Evolutionary conservation across 306 rosid species (phyloP).

Genomic region (Castanea crenata): DNA sequence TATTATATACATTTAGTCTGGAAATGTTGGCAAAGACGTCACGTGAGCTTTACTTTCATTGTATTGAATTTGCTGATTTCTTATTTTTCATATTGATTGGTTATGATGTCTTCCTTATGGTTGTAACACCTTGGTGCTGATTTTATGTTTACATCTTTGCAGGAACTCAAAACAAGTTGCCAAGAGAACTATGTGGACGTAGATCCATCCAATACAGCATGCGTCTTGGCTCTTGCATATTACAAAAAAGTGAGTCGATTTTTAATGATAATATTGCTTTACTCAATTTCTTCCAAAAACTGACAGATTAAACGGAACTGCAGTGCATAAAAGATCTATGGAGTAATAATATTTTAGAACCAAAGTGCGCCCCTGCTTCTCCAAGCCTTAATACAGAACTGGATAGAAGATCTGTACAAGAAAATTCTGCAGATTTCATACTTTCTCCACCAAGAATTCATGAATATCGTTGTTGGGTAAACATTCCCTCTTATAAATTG

Average conservation of each 20-base stretch:
- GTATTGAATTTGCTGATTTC: too few species aligned
- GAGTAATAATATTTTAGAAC: background rate
- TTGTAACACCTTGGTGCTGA: background rate
- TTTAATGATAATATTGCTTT: background rate
- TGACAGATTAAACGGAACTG: background rate
- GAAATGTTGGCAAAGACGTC: too few species aligned
- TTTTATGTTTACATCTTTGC: background rate
- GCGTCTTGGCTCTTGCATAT: slow-evolving; percentile 3
- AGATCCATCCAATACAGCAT: slow-evolving; percentile 2
- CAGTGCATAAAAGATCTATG: slow-evolving; percentile 14
- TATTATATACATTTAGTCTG: too few species aligned
- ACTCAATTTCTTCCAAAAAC: background rate
- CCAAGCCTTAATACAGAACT: background rate
- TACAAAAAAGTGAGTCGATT: slow-evolving; percentile 3
- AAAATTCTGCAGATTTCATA: background rate
- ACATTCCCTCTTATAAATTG: background rate
- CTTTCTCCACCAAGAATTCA: slow-evolving; percentile 12
- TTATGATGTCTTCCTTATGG: background rate
- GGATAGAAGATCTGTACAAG: slow-evolving; percentile 1
- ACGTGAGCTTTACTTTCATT: too few species aligned
- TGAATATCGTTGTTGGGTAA: slow-evolving; percentile 24
- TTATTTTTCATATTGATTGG: background rate
- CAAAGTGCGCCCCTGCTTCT: slow-evolving; percentile 15
- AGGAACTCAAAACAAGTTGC: slow-evolving; percentile 1
- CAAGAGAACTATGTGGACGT: background rate